Base-by-base conservation (phyloP, 2,329 filamentous ascomycete species). In the Fusarium newnesense region DNA sequence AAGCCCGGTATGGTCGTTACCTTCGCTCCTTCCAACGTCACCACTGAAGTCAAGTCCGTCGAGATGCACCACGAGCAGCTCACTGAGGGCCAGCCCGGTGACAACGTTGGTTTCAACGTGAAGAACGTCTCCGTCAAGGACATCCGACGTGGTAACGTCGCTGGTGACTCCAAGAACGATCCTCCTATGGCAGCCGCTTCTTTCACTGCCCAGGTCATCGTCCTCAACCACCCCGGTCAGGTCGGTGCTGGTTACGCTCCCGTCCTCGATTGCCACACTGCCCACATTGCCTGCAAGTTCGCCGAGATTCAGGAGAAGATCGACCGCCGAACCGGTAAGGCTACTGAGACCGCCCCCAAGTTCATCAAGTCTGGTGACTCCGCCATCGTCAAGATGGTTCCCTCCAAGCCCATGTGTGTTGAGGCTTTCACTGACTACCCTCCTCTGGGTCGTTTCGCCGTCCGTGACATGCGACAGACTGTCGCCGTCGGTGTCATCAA, bases 121-220 rank as follows among this genome's bases (percentile, higher is more conserved):
- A 99, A 99, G 95, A 99, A 99, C 96, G 96, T 99, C 83, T 98
- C 96, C 87, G 96, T 99, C 89, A 99, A 99, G 95, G 96, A 99
- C 87, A 97, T 99, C 85, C 96, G 96, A 88, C 96, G 96, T 97
- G 96, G 96, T 85, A 98, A 99, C 93, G 96, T 99, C 82, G 94
- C 94, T 83, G 94, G 95, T 94, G 96, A 99, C 94, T 96, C 94
- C 92, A 99, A 99, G 95, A 97, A 97, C 91, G 96, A 99, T 90
- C 96, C 96, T 82, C 94, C 96, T 78, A 85, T 88, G 85, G 96
- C 90, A 83, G 91, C 91, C 83, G 95, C 96, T 82, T 95, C 93
- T 83, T 99, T 99, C 95, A 97, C 94, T 87, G 96, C 96, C 85
- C 96, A 99, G 93, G 96, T 99, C 90, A 99, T 99, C 85, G 95